Conservation (phyloP, 306 rosid species). For the Vigna nakashimae region DNA sequence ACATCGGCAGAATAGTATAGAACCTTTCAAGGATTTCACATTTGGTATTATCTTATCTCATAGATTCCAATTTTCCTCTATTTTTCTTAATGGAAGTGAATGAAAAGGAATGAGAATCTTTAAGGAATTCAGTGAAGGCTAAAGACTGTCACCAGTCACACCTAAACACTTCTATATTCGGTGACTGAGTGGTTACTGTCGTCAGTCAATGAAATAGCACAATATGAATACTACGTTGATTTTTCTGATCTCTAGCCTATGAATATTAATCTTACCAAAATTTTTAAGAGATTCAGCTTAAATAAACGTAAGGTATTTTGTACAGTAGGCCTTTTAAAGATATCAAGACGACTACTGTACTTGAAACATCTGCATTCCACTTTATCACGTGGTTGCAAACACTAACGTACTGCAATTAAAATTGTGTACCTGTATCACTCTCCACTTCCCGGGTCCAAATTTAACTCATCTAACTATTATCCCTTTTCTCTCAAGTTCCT, state of each 20-base stretch:
- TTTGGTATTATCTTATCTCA: conserved; percentile 62
- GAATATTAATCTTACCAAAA: conserved; percentile 28
- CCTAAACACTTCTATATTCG: conserved; percentile 29
- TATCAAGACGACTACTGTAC: conserved; percentile 26
- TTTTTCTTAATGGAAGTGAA: conserved; percentile 4
- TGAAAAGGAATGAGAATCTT: conserved; percentile 31
- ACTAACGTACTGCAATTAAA: conserved; percentile 14
- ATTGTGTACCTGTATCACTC: neutral
- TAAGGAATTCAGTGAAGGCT: conserved; percentile 26
- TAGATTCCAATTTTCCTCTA: conserved; percentile 21
- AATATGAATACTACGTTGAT: conserved; percentile 22
- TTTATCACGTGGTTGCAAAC: conserved; percentile 18
- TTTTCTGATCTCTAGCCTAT: neutral
- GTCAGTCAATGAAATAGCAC: conserved; percentile 32
- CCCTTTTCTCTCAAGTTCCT: neutral
- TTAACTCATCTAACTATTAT: conserved; percentile 31
- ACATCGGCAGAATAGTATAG: conserved; percentile 67
- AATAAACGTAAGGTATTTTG: conserved; percentile 20
- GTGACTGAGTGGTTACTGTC: conserved; percentile 1
- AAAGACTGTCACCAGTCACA: conserved; percentile 23
- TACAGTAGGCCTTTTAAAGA: conserved; percentile 23
- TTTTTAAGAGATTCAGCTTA: neutral
- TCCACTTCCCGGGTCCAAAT: conserved; percentile 9
- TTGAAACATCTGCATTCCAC: conserved; percentile 24
- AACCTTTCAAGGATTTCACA: conserved; percentile 70